phyloP scores from a whole-genome alignment of 306 rosid species.

The Fagus sylvatica region DNA sequence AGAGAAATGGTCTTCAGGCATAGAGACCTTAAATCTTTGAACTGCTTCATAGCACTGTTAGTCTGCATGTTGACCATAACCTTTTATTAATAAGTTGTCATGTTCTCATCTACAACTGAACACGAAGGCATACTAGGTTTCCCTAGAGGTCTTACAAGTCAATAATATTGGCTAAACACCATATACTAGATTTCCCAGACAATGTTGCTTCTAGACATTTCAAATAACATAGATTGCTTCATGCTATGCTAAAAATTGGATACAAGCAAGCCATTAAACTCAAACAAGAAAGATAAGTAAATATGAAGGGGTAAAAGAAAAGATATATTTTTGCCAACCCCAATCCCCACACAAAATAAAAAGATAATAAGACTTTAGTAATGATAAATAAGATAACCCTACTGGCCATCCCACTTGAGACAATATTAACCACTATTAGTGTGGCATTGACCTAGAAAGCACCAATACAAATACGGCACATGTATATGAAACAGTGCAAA shows the following conservation, averaged over 20 bases:
- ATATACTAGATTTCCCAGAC: neutral
- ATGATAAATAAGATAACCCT: neutral
- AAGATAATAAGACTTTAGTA: neutral
- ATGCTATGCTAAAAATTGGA: neutral
- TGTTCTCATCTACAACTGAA: neutral
- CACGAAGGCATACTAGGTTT: neutral
- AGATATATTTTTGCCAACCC: neutral
- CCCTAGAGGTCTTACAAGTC: neutral
- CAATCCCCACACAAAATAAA: neutral
- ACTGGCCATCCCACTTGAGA: neutral
- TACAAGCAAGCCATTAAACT: neutral
- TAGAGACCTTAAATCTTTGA: constrained; percentile 86
- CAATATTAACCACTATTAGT: neutral
- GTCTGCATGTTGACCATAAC: constrained; percentile 45
- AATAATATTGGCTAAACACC: neutral
- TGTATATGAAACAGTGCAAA: too few species aligned
- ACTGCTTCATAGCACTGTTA: constrained; percentile 51
- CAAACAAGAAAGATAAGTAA: neutral
- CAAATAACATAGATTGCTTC: neutral
- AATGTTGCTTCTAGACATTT: too few species aligned
- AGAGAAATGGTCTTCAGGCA: constrained; percentile 70
- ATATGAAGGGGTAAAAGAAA: neutral
- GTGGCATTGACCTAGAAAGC: neutral
- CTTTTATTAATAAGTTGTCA: neutral
- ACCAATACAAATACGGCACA: too few species aligned